phyloP scores from a whole-genome alignment of 1,284 basidiomycete genomes.

The Schizophyllum commune region DNA sequence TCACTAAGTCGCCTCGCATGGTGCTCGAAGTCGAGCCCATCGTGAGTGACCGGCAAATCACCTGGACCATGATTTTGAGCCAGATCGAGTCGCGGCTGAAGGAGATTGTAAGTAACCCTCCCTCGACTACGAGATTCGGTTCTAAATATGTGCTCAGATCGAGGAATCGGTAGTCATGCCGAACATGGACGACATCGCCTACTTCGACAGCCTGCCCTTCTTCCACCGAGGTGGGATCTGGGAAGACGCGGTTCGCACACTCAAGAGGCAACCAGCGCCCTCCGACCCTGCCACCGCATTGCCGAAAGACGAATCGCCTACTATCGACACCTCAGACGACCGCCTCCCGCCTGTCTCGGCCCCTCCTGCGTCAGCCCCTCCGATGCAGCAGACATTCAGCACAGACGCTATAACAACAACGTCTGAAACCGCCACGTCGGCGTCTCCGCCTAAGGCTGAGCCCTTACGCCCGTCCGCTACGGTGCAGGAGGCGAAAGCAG shows the following conservation, averaged over 20 bases:
- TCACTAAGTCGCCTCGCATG: conserved; percentile 89
- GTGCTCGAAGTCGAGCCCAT: conserved; percentile 88
- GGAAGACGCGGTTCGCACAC: conserved; percentile 63
- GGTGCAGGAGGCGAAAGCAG: background rate
- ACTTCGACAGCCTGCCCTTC: conserved; percentile 76
- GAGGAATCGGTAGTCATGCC: conserved; percentile 91
- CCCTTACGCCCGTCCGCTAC: conserved; percentile 1
- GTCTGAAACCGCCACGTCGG: background rate
- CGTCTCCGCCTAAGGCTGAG: background rate
- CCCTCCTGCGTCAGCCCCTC: background rate
- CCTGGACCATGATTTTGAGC: conserved; percentile 86
- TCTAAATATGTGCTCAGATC: conserved; percentile 44
- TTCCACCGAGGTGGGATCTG: conserved; percentile 85
- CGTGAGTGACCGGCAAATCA: conserved; percentile 87
- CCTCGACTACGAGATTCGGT: background rate
- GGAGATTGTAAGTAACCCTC: conserved; percentile 66
- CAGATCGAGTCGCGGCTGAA: conserved; percentile 86
- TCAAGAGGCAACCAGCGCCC: conserved; percentile 15
- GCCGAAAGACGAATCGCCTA: conserved; percentile 12
- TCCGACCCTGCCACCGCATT: conserved; percentile 2
- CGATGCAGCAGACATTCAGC: background rate
- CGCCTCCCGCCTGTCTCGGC: background rate
- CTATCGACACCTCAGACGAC: background rate
- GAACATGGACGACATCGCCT: conserved; percentile 96
- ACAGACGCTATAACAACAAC: background rate